Evolutionary conservation across 208 protist species (phyloP).

Genomic region (Jaenimonas drosophilae): DNA sequence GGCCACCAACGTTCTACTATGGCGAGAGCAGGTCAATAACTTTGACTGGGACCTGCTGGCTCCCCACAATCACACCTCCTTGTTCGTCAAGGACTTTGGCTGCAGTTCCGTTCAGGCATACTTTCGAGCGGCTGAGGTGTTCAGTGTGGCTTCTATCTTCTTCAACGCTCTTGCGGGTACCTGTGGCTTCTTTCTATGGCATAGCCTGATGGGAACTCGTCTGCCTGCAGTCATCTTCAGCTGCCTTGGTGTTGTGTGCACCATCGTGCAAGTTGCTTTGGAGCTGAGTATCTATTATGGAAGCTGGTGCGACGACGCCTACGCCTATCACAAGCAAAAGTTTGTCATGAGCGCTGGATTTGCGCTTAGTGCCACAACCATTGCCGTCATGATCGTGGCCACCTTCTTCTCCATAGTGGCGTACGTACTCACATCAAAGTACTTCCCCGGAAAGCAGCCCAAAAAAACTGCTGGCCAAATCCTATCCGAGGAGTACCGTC

Average conservation of each 20-base stretch:
- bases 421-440: conserved; percentile 25
- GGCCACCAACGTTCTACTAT: conserved; percentile 51
- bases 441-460: conserved; percentile 34
- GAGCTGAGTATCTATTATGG: conserved; percentile 59
- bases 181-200: conserved; percentile 36
- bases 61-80: conserved; percentile 7
- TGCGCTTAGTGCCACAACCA: conserved; percentile 26
- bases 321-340: conserved; percentile 35
- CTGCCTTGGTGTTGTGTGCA: conserved; percentile 20
- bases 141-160: conserved; percentile 42
- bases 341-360: conserved; percentile 56
- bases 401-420: conserved; percentile 20
- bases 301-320: conserved; percentile 36
- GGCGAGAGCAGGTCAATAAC: conserved; percentile 21
- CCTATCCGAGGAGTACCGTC: too few species aligned
- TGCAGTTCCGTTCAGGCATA: conserved; percentile 18
- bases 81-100: conserved; percentile 21
- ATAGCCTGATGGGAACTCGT: conserved; percentile 24
- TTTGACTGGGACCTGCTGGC: conserved; percentile 35
- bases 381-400: conserved; percentile 33
- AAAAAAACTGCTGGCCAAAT: too few species aligned
- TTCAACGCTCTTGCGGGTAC: conserved; percentile 20
- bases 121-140: conserved; percentile 37
- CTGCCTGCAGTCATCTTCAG: conserved; percentile 34
- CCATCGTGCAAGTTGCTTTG: conserved; percentile 34